Conservation (phyloP, 2,329 filamentous ascomycete species). For the Fusarium mundagurra region DNA sequence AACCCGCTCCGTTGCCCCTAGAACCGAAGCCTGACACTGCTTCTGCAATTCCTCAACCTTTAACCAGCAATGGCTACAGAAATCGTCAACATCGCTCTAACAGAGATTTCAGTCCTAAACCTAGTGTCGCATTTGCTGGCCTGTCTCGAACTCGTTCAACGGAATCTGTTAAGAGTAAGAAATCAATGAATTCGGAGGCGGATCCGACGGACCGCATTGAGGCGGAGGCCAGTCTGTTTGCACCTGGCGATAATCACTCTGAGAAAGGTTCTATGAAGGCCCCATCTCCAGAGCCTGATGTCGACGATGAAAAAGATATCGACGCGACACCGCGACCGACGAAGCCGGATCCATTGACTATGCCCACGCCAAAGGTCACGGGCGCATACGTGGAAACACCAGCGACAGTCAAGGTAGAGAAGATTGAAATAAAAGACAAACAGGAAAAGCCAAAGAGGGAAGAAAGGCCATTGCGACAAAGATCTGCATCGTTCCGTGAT, state of each 20-base stretch:
- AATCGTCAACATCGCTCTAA: conserved; percentile 16
- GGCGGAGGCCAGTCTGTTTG: conserved; percentile 66
- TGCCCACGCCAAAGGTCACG: conserved; percentile 63
- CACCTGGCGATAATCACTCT: conserved; percentile 63
- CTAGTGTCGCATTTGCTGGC: conserved; percentile 59
- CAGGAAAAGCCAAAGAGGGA: conserved; percentile 30
- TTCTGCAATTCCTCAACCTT: conserved; percentile 26
- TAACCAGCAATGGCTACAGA: conserved; percentile 27
- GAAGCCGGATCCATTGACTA: conserved; percentile 57
- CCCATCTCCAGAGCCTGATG: conserved; percentile 53
- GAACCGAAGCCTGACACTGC: conserved; percentile 29
- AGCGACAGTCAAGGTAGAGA: conserved; percentile 55
- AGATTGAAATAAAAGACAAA: conserved; percentile 35
- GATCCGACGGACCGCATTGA: conserved; percentile 67
- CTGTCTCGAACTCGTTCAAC: conserved; percentile 55
- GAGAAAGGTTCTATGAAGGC: conserved; percentile 64
- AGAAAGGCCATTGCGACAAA: conserved; percentile 13
- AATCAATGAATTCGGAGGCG: conserved; percentile 59
- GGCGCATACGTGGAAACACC: conserved; percentile 69
- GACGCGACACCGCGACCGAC: conserved; percentile 60
- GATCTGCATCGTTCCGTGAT: conserved; percentile 38
- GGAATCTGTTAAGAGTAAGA: conserved; percentile 60
- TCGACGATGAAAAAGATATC: conserved; percentile 44
- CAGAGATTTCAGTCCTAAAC: conserved; percentile 46
- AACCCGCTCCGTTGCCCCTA: conserved; percentile 4